Base-by-base conservation (phyloP, 1,139 yeast species). In the Yamadazyma triangularis region DNA sequence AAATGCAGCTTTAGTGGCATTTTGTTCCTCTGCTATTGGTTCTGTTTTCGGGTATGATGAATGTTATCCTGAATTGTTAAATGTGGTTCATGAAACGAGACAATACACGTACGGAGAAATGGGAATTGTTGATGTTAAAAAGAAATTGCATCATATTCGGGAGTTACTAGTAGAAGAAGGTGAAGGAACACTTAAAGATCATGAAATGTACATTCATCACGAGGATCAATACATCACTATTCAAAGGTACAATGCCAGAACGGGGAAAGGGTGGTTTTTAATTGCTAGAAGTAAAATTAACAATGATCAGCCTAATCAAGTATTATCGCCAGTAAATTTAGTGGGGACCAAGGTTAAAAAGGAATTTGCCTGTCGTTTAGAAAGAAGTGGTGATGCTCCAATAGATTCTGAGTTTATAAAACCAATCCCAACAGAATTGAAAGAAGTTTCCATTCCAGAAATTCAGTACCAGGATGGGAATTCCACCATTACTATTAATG, bases 41-140 rank as follows among this genome's bases (percentile, higher is more conserved):
- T 83, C 96, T 1, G 94, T 88, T 1, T 82, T 85, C 59, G 98
- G 98, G 12, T 88, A 78, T 48, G 98, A 91, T 53, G 98, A 91
- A 57, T 75, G 91, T 32, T 91, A 81, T 51, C 96, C 97, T 4
- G 66, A 73, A 25, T 63, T 87, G 25, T 64, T 91, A 28, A 81
- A 88, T 51, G 81, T 91, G 29, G 98, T 91, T n/a, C 59, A 66
- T 22, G 98, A 91, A 51, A 60, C 56, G 2, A 72, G 95, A 42
- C 61, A 58, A 8, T 91, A 91, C 48, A 67, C 78, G 1, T 70
- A 62, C 16, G 56, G 55, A 6, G 15, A 34, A 19, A 26, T 64
- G 14, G 97, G 97, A 24, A 88, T 91, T 48, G 80, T 88, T 3
- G 59, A 64, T 27, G 81, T 84, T 11, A 91, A 88, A 55, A 50